A percentile compares a stretch with the other conserved stretches of the same genome.
phyloP scores from a whole-genome alignment of 1,284 basidiomycete species.

The Mycocalia duriaeana region DNA sequence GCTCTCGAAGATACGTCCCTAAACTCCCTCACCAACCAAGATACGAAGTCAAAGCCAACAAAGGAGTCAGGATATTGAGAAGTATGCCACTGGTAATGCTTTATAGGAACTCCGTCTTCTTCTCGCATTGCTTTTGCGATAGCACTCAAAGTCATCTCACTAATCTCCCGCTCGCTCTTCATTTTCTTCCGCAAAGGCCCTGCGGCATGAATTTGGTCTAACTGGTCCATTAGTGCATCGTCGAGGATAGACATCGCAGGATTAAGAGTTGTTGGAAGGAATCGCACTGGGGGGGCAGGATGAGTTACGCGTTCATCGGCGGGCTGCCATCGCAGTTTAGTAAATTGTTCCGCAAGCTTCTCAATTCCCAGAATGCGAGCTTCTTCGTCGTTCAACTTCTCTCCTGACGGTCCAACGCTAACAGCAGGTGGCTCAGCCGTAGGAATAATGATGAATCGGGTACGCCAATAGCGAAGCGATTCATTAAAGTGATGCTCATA shows the following conservation, averaged over 20 bases:
- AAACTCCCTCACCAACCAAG: constrained; percentile 84
- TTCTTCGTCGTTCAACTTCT: constrained; percentile 82
- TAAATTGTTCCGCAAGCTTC: constrained; percentile 86
- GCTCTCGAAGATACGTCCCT: constrained; percentile 76
- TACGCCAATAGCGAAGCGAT: constrained; percentile 88
- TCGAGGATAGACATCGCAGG: constrained; percentile 78
- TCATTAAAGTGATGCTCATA: constrained; percentile 81
- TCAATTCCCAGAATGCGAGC: constrained; percentile 86
- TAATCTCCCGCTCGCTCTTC: constrained; percentile 68
- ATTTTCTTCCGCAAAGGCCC: constrained; percentile 74
- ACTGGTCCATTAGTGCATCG: constrained; percentile 68
- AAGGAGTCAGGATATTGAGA: constrained; percentile 73
- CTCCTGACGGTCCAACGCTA: constrained; percentile 56
- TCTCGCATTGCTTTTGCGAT: constrained; percentile 79
- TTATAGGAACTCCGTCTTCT: constrained; percentile 72
- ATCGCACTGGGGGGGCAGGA: constrained; percentile 54
- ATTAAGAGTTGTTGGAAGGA: constrained; percentile 78
- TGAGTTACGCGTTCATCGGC: constrained; percentile 50
- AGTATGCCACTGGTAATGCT: constrained; percentile 73
- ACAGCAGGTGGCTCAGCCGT: constrained; percentile 62
- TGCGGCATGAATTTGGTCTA: constrained; percentile 73
- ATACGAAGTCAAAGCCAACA: constrained; percentile 80
- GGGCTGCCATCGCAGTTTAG: constrained; percentile 72
- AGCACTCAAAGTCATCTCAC: constrained; percentile 51
- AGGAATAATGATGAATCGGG: constrained; percentile 92